A percentile compares a stretch with the other conserved stretches of the same genome.
Evolutionary conservation across 345 rosid genomes (phyloP).

Genomic region (Melaleuca alternifolia): DNA sequence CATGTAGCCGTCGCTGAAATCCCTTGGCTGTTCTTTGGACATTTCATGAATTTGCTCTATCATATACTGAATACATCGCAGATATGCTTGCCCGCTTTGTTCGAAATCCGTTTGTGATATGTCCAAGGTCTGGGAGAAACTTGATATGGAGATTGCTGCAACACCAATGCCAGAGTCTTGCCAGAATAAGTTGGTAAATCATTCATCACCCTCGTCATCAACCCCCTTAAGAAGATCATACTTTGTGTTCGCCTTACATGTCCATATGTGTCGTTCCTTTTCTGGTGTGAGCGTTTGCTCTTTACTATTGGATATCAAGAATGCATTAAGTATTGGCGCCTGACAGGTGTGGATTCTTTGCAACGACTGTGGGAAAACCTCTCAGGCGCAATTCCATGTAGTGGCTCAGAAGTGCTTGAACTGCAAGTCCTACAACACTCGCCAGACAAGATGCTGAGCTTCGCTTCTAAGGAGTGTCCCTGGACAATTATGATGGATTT

Average conservation of each 20-base stretch:
- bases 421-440: slow-evolving; percentile 53
- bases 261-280: neutral
- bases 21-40: neutral
- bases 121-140: slow-evolving; percentile 37
- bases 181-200: slow-evolving; percentile 30
- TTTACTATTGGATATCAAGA: neutral
- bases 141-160: slow-evolving; percentile 39
- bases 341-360: slow-evolving; percentile 59
- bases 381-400: slow-evolving; percentile 29
- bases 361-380: slow-evolving; percentile 47
- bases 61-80: slow-evolving; percentile 4
- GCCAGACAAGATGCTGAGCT: slow-evolving; percentile 21
- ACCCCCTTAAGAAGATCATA: neutral
- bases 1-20: neutral
- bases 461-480: neutral
- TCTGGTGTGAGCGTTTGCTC: neutral
- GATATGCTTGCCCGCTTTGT: slow-evolving; percentile 61
- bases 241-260: neutral
- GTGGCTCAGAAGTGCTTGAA: slow-evolving; percentile 36
- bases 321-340: neutral
- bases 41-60: neutral
- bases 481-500: neutral
- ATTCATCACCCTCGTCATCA: neutral
- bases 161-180: slow-evolving; percentile 42
- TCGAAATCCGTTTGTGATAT: slow-evolving; percentile 42